phyloP scores from a whole-genome alignment of 345 rosid genomes.

The Lepidium sativum region DNA sequence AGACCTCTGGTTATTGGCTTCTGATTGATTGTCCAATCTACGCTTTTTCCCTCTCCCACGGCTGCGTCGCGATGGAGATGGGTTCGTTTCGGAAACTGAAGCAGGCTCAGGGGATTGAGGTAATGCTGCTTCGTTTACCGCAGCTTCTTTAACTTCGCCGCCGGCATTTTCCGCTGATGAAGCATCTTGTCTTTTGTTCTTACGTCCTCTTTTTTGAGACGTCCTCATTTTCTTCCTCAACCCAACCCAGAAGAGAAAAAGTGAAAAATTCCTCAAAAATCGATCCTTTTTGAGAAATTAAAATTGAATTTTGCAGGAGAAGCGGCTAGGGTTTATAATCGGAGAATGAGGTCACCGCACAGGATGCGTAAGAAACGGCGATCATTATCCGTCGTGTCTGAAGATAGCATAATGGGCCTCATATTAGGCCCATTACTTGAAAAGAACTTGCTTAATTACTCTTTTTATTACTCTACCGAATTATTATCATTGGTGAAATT shows the following conservation, averaged over 20 bases:
- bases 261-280: background rate
- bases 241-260: background rate
- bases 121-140: slow-evolving; percentile 13
- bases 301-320: background rate
- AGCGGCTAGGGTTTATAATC: slow-evolving; percentile 28
- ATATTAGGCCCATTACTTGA: background rate
- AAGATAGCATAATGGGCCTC: background rate
- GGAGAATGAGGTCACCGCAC: background rate
- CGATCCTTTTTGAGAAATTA: background rate
- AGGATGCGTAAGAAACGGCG: slow-evolving; percentile 13
- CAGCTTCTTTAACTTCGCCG: slow-evolving; percentile 19
- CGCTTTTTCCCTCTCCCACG: slow-evolving; percentile 44
- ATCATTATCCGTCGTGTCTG: slow-evolving; percentile 8
- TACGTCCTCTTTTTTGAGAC: slow-evolving; percentile 23
- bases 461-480: too few species aligned
- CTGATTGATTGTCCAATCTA: slow-evolving; percentile 26
- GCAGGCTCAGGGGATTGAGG: slow-evolving; percentile 24
- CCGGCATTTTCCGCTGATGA: slow-evolving; percentile 17
- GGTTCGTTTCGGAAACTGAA: slow-evolving; percentile 20
- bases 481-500: background rate
- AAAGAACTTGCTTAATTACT: background rate
- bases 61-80: slow-evolving; percentile 35
- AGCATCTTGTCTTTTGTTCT: slow-evolving; percentile 15
- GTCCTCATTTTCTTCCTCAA: background rate
- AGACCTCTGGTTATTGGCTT: slow-evolving; percentile 5